These are phyloP conservation scores for Dendrobium officinale DNA, from an alignment of 106 monocot species.

Conservation along the genomic window DNA sequence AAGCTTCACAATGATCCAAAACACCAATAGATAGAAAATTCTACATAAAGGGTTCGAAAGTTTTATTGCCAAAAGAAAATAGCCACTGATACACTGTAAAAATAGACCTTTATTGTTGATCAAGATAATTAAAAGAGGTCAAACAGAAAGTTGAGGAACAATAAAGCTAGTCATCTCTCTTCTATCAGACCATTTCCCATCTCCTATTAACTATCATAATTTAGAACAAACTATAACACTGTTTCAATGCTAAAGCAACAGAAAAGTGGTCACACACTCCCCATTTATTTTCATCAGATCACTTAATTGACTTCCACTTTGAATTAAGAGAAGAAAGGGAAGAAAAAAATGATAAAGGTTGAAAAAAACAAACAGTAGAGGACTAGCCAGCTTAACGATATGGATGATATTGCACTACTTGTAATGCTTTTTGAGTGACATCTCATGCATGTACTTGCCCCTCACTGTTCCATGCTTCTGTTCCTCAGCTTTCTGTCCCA, in stretches of 20 bases:
- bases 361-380: background rate
- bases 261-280: background rate
- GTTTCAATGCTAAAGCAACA: background rate
- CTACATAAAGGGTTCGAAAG: background rate
- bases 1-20: background rate
- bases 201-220: background rate
- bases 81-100: background rate
- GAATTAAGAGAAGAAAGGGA: background rate
- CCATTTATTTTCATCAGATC: background rate
- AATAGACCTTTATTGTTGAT: background rate
- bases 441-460: constrained; percentile 20
- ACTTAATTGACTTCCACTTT: background rate
- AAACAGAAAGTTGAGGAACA: background rate
- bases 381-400: background rate
- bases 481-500: constrained; percentile 64
- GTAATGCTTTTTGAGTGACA: background rate
- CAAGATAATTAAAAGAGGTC: background rate
- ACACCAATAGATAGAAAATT: background rate
- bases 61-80: background rate
- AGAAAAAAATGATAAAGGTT: background rate
- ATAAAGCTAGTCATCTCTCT: background rate
- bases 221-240: background rate
- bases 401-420: background rate
- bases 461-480: constrained; percentile 34
- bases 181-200: background rate